These are phyloP conservation scores for Davidsoniella australis DNA, from an alignment of 2,329 filamentous ascomycete species.

Conservation along the genomic window DNA sequence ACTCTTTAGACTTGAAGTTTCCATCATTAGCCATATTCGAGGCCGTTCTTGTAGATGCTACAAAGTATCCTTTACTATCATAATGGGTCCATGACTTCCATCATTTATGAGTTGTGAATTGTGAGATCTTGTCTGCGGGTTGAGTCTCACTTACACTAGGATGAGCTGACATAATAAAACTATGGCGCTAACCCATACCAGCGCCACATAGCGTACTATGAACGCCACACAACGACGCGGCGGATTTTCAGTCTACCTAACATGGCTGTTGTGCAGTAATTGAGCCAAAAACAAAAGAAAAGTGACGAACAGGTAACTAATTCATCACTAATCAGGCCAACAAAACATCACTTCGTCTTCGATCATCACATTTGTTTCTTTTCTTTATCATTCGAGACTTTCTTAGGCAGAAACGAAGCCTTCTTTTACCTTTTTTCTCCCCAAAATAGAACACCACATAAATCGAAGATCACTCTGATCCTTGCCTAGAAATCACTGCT, in stretches of 20 bases:
- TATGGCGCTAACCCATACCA: not conserved
- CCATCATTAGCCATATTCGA: not conserved
- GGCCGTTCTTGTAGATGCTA: not conserved
- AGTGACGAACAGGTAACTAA: not conserved
- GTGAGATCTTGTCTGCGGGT: not conserved
- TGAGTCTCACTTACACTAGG: not conserved
- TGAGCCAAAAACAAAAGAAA: not conserved
- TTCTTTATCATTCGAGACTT: not conserved
- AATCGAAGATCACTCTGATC: too few species aligned
- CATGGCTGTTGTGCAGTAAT: not conserved
- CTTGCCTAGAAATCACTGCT: too few species aligned
- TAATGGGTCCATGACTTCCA: not conserved
- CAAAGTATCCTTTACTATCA: not conserved
- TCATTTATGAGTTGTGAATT: not conserved
- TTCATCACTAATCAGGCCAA: not conserved
- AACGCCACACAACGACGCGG: conserved; percentile 3
- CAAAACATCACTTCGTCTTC: not conserved
- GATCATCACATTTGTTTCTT: not conserved
- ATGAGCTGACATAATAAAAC: not conserved
- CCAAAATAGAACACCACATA: too few species aligned
- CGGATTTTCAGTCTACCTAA: not conserved
- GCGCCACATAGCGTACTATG: not conserved
- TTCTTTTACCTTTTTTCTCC: not conserved
- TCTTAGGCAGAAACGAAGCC: not conserved
- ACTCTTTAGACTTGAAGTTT: too few species aligned